These are phyloP conservation scores for Vickermania spadyakhi DNA, from an alignment of 208 protist species.

Conservation along the genomic window DNA sequence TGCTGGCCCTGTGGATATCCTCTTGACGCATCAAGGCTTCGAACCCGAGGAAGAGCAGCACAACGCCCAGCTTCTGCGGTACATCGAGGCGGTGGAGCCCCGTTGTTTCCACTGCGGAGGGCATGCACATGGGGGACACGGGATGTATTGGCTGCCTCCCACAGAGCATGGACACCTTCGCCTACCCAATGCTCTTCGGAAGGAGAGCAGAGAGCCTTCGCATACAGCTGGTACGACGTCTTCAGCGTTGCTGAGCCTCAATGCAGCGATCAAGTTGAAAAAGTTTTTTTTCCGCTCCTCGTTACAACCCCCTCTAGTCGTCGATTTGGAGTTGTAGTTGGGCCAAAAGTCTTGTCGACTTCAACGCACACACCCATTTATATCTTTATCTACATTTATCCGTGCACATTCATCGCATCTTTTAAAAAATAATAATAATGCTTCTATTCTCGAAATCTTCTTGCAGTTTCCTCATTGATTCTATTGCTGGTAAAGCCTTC, in stretches of 20 bases:
- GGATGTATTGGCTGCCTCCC: conserved; percentile 22
- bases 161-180: background rate
- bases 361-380: no score
- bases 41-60: conserved; percentile 12
- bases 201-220: background rate
- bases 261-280: conserved; percentile 1
- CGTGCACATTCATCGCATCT: no score
- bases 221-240: background rate
- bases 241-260: background rate
- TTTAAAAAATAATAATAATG: no score
- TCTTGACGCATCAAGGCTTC: conserved; percentile 42
- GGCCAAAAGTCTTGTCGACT: no score
- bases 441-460: no score
- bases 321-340: background rate
- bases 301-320: background rate
- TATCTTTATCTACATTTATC: no score
- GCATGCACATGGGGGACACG: conserved; percentile 42
- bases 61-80: conserved; percentile 22
- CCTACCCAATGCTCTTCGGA: background rate
- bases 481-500: no score
- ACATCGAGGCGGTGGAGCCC: conserved; percentile 23
- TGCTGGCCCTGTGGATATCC: conserved; percentile 32
- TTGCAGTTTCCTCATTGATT: no score
- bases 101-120: conserved; percentile 32
- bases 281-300: conserved; percentile 3